These are phyloP conservation scores for Olyra latifolia DNA, from an alignment of 176 grass and related monocot species.

Conservation along the genomic window DNA sequence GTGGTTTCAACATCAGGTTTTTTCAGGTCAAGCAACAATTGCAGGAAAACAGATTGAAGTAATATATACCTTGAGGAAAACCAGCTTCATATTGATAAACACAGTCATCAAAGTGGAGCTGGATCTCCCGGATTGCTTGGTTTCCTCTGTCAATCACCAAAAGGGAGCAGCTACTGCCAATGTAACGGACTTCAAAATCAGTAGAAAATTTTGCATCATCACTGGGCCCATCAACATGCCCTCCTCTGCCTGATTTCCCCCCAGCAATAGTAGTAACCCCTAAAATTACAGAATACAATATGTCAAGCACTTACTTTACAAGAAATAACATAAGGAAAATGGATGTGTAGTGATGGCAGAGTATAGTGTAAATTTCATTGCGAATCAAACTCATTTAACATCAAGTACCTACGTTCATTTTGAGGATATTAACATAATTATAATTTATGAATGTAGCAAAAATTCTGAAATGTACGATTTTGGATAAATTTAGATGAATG, in stretches of 20 bases:
- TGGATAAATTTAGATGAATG: not conserved
- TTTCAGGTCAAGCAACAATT: conserved; percentile 23
- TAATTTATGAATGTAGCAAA: not conserved
- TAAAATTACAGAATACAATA: conserved; percentile 40
- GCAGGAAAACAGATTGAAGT: not conserved
- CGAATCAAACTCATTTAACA: not conserved
- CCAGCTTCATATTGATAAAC: conserved; percentile 76
- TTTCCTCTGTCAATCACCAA: conserved; percentile 95
- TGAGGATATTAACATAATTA: not conserved
- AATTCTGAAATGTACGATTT: not conserved
- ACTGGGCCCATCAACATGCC: conserved; percentile 83
- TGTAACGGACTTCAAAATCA: conserved; percentile 94
- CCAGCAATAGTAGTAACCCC: conserved; percentile 97
- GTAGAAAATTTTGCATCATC: conserved; percentile 93
- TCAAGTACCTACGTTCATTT: not conserved
- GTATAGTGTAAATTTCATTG: conserved; percentile 5
- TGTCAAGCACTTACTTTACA: conserved; percentile 12
- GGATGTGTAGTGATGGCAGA: not conserved
- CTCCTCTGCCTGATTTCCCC: conserved; percentile 80
- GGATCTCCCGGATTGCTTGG: conserved; percentile 87
- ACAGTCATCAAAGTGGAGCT: conserved; percentile 87
- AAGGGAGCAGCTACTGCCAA: conserved; percentile 92
- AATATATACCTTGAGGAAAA: conserved; percentile 74
- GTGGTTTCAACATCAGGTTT: not conserved
- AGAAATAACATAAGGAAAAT: not conserved